A percentile compares a stretch with the other conserved stretches of the same genome.
These are phyloP conservation scores for Fusarium euwallaceae DNA, from an alignment of 2,329 filamentous ascomycete genomes.

Conservation along the genomic window DNA sequence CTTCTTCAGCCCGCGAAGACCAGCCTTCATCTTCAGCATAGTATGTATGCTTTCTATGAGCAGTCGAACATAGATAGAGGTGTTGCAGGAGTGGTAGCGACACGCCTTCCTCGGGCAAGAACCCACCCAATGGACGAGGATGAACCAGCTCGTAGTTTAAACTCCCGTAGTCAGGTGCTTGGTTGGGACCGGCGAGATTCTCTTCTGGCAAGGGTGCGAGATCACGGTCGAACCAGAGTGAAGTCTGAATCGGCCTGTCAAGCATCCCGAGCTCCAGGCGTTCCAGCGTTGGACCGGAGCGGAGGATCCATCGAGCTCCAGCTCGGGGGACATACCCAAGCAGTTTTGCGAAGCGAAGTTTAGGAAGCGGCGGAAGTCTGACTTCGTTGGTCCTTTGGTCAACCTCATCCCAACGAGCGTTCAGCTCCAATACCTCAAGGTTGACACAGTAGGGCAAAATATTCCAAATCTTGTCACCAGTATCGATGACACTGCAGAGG, in stretches of 20 bases:
- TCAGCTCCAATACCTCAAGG: slow-evolving; percentile 23
- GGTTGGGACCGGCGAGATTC: neutral
- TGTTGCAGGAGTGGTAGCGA: neutral
- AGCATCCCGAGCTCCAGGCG: slow-evolving; percentile 34
- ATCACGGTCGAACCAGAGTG: neutral
- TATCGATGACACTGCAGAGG: neutral
- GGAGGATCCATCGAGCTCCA: slow-evolving; percentile 25
- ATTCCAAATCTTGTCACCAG: slow-evolving; percentile 13
- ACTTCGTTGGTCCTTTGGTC: neutral
- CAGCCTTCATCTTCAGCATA: neutral
- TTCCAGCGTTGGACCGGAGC: slow-evolving; percentile 1
- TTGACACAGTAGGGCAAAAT: slow-evolving; percentile 25
- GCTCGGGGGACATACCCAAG: slow-evolving; percentile 16
- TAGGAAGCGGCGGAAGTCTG: accelerated
- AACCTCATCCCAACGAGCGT: neutral
- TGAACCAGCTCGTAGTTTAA: neutral
- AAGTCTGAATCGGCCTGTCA: slow-evolving; percentile 1
- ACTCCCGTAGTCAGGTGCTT: neutral
- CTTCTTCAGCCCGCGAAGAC: neutral
- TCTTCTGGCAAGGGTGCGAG: slow-evolving; percentile 6
- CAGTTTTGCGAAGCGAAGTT: slow-evolving; percentile 27
- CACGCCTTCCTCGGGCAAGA: neutral
- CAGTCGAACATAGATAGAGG: neutral
- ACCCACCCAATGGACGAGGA: neutral
- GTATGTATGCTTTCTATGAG: neutral